Percentiles rank a stretch among this genome's conserved stretches.
phyloP scores from a whole-genome alignment of 345 rosid genomes.

The Brassica carinata region DNA sequence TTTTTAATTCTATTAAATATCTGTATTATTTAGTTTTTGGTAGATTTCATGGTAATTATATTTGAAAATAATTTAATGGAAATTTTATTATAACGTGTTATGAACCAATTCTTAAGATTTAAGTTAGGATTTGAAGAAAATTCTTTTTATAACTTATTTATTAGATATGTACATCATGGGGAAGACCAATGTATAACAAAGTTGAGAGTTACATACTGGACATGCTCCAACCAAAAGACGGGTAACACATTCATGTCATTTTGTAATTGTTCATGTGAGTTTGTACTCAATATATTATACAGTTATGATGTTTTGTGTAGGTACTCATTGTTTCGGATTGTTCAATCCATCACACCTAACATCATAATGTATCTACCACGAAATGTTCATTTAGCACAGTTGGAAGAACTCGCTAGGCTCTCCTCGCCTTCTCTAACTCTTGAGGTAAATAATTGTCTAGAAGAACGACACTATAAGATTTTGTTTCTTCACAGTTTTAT shows the following conservation, averaged over 20 bases:
- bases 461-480: background rate
- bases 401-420: slow-evolving; percentile 41
- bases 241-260: slow-evolving; percentile 6
- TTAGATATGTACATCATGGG: slow-evolving; percentile 43
- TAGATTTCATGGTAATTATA: no score
- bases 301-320: slow-evolving; percentile 12
- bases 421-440: slow-evolving; percentile 38
- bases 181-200: slow-evolving; percentile 51
- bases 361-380: slow-evolving; percentile 37
- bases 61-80: no score
- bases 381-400: slow-evolving; percentile 28
- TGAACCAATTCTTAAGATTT: no score
- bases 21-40: no score
- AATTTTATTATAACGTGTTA: no score
- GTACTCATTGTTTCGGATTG: slow-evolving; percentile 33
- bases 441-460: slow-evolving; percentile 18
- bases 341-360: slow-evolving; percentile 27
- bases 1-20: no score
- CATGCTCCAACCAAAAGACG: slow-evolving; percentile 50
- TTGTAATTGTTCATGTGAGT: slow-evolving; percentile 21
- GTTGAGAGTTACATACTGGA: slow-evolving; percentile 43
- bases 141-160: no score
- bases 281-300: background rate
- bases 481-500: background rate
- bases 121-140: no score